These are phyloP conservation scores for Talaromyces albobiverticillius DNA, from an alignment of 2,329 filamentous ascomycete genomes.

Conservation along the genomic window DNA sequence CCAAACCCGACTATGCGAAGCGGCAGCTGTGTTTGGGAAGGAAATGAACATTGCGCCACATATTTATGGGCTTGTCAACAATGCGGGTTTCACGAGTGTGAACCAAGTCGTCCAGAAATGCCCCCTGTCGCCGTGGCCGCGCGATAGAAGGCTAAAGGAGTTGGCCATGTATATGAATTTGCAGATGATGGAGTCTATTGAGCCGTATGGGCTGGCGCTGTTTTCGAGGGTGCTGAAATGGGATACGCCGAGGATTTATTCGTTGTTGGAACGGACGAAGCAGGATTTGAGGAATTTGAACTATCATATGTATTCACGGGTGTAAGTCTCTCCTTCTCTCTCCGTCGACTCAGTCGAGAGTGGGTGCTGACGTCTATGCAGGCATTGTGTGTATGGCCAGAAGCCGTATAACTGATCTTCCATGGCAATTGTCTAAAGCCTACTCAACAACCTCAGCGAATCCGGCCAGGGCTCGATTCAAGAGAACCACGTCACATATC, in stretches of 20 bases:
- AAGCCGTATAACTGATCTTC: slow-evolving; percentile 24
- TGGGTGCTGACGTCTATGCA: not conserved
- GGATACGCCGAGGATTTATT: slow-evolving; percentile 16
- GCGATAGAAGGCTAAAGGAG: slow-evolving; percentile 17
- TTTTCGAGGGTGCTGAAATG: slow-evolving; percentile 27
- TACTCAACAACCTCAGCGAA: too few species aligned
- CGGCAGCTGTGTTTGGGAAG: slow-evolving; percentile 24
- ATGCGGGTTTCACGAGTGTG: slow-evolving; percentile 53
- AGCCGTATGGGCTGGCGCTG: slow-evolving; percentile 23
- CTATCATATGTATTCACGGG: slow-evolving; percentile 15
- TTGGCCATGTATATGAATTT: slow-evolving; percentile 20
- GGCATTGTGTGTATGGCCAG: slow-evolving; percentile 15
- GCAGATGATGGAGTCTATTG: slow-evolving; percentile 22
- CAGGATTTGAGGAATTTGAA: slow-evolving; percentile 15
- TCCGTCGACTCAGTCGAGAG: too few species aligned
- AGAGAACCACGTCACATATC: too few species aligned
- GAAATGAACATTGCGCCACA: slow-evolving; percentile 26
- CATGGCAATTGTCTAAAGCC: too few species aligned
- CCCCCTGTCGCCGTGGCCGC: slow-evolving; percentile 39
- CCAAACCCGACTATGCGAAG: slow-evolving; percentile 20
- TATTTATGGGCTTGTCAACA: slow-evolving; percentile 41
- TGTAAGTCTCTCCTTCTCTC: slow-evolving; percentile 1
- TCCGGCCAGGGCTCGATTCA: too few species aligned
- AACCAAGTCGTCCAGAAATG: slow-evolving; percentile 36
- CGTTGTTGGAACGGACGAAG: slow-evolving; percentile 3